These are phyloP conservation scores for Tetrahymena thermophila DNA, from an alignment of 73 alveolate species.

Conservation along the genomic window DNA sequence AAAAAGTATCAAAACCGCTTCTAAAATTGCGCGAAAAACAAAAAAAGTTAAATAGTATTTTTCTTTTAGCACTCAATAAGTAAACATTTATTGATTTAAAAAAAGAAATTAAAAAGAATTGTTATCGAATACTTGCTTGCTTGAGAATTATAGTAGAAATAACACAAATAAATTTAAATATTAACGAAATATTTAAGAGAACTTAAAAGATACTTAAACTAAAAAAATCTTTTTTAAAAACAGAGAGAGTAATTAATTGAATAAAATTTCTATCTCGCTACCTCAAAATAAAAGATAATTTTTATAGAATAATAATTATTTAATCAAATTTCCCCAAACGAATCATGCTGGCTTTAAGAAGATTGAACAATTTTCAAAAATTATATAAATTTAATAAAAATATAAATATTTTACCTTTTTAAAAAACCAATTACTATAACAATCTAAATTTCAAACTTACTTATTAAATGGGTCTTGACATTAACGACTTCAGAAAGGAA, in stretches of 20 bases:
- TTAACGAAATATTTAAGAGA: background rate
- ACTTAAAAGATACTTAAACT: background rate
- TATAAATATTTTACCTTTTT: background rate
- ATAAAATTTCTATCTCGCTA: background rate
- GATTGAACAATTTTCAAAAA: background rate
- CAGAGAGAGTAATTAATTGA: no score
- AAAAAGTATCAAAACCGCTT: background rate
- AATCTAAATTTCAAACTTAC: background rate
- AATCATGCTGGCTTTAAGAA: background rate
- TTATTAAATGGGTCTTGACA: constrained; percentile 37
- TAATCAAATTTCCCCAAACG: background rate
- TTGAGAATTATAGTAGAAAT: background rate
- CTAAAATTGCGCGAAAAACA: background rate
- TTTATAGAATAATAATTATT: background rate
- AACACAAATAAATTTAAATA: background rate
- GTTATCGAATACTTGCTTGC: no score
- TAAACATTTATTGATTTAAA: no score
- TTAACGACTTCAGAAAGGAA: constrained; percentile 38
- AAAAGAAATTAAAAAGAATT: no score
- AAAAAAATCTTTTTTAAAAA: no score
- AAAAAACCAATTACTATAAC: background rate
- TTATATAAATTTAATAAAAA: background rate
- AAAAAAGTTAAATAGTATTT: background rate
- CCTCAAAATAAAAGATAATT: background rate
- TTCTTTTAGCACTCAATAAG: no score